Base-by-base conservation (phyloP, 306 rosid species). In the Abrus pulchellus region DNA sequence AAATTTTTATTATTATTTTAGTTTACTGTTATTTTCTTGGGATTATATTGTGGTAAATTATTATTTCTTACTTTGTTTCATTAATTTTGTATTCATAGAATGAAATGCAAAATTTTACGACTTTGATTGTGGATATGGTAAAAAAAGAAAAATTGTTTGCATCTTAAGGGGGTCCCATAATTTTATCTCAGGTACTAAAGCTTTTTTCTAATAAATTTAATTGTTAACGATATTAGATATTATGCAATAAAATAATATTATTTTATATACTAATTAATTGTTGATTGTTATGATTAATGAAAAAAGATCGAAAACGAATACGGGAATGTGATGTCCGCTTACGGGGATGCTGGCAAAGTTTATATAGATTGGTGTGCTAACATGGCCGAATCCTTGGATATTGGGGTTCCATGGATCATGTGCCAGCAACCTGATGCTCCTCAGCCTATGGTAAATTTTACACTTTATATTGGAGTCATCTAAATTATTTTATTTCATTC, bases 341-440 rank as follows among this genome's bases (percentile, higher is more conserved):
- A 88, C 71, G 92, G 94, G 2, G 89, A 72, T 6, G 90, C 87
- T 2, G 94, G 90, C 6, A 85, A 88, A 74, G 80, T 81, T 6
- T 88, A 87, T 14, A 34, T 90, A 1, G 45, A 86, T 54, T 90
- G 91, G 90, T 84, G 87, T 7, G 84, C 93, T 1, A 63, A 60
- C 9, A 82, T 87, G 82, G 93, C 88, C 0, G 85, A 85, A 0
- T 87, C 93, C 0, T 73, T 56, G 0, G 5, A 90, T 10, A 28
- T 86, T 41, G 91, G 91, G 2, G 87, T 90, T 50, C 90, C 93
- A 56, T 90, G 93, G 93, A 85, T 88, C 13, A 88, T 90, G 89
- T 88, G 94, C 48, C 89, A 90, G 29, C 86, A 90, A 30, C 4
- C 1, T 0, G 84, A 88, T 45, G 90, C 91, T 43, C 90, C 91